phyloP scores from a whole-genome alignment of 2,329 filamentous ascomycete species.

The Drechslerella coelobrocha region DNA sequence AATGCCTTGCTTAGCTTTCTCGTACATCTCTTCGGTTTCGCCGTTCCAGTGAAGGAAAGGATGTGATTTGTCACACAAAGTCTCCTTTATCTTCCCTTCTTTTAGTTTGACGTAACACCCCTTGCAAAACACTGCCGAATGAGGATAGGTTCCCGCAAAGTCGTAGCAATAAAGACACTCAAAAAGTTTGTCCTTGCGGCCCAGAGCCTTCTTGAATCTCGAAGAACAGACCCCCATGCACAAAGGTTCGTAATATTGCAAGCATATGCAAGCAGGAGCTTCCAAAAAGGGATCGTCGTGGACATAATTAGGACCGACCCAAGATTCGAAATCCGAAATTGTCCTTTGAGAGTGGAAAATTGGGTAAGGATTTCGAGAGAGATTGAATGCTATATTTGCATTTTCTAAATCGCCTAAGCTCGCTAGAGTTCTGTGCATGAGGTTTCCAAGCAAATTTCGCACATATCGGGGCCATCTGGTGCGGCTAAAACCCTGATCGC shows the following conservation, averaged over 20 bases:
- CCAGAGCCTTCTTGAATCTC: not conserved
- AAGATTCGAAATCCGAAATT: not conserved
- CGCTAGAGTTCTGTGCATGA: not conserved
- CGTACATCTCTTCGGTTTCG: not conserved
- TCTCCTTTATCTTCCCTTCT: not conserved
- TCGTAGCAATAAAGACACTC: slow-evolving; percentile 15
- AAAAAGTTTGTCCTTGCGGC: not conserved
- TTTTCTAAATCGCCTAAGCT: not conserved
- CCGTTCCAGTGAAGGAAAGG: slow-evolving; percentile 9
- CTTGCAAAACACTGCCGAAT: not conserved
- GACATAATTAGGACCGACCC: not conserved
- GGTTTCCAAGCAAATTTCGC: not conserved
- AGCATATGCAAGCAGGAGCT: not conserved
- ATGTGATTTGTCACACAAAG: slow-evolving; percentile 6
- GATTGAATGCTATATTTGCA: slow-evolving; percentile 11
- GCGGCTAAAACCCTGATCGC: not conserved
- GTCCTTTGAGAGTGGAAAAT: slow-evolving; percentile 5
- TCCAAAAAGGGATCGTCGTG: not conserved
- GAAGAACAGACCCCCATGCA: slow-evolving; percentile 1
- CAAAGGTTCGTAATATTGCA: not conserved
- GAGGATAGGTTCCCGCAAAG: not conserved
- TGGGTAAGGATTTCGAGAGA: not conserved
- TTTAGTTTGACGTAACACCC: slow-evolving; percentile 4
- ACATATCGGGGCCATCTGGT: not conserved
- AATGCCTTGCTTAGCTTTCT: slow-evolving; percentile 12